Evolutionary conservation across 225 moss, liverwort and hornwort species (phyloP), one percentile per base, ranked within the genome.

Genomic region (Neckera pumila): DNA sequence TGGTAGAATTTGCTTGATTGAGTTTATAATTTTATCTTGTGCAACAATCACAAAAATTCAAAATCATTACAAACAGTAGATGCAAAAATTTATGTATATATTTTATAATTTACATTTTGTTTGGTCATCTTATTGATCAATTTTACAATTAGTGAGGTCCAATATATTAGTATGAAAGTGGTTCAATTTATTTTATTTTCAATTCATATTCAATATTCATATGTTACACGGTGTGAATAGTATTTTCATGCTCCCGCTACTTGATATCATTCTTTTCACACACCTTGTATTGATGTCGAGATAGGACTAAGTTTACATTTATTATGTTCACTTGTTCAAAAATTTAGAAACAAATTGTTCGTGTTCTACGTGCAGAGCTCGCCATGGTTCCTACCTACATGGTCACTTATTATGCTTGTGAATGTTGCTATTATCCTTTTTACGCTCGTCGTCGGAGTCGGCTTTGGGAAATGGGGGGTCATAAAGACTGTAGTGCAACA

Each of bases 401-500:
- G 96, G 97, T 77, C 61, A 0, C 21, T 91, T 7, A 1, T 96
- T 16, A 88, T 94, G 82, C 3, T 93, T 1, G 31, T 92, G 51
- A 96, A 96, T 64, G 69, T 23, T 25, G 6, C 93, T 64, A 33
- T 91, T 6, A 31, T 95, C 57, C 4, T 93, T 7, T 96, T 92
- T 90, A 89, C 87, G 25, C 14, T 89, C 1, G 87, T 95, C 15
- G 59, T 95, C 31, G 96, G 95, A 34, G 60, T 95, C 0, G 95
- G 96, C 22, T 90, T 92, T 22, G 97, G 95, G 30, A 90, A 94
- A 12, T 96, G 95, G 97, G 95, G 90, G 4, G 91, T 87, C 82
- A 84, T 96, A 49, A 90, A 74, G 13, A 95, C 95, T 76, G 80
- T 96, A 12, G 67, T 92, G 17, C 86, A 83, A 10, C 96, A 95